Evolutionary conservation across 2,329 filamentous ascomycete species (phyloP).

Genomic region (Leptodontidium sp.): DNA sequence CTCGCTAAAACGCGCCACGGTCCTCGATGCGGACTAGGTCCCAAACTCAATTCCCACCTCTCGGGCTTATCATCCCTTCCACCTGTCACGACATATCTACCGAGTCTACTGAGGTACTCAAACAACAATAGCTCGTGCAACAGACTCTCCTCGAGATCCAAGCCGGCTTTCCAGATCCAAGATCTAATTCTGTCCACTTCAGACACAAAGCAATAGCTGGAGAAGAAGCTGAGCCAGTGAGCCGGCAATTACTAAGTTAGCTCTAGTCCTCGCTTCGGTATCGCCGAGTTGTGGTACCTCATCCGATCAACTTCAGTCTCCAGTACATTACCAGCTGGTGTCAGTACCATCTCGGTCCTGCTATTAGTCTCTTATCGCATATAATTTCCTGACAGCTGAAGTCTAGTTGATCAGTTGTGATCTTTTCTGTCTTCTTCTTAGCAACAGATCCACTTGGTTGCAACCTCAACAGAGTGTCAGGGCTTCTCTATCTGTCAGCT

Average conservation of each 20-base stretch:
- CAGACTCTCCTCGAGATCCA: not conserved
- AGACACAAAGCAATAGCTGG: constrained; percentile 11
- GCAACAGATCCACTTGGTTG: constrained; percentile 2
- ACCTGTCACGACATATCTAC: constrained; percentile 5
- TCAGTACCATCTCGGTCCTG: not conserved
- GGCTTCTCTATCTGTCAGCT: constrained; percentile 15
- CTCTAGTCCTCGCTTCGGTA: not conserved
- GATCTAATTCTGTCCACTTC: not conserved
- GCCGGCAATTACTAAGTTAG: constrained; percentile 6
- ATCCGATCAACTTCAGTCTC: constrained; percentile 5
- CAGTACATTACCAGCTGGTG: too few relatives aligned
- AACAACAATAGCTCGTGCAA: not conserved
- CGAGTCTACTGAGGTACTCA: too few relatives aligned
- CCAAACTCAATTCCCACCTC: constrained; percentile 8
- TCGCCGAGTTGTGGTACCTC: constrained; percentile 21
- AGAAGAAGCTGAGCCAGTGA: not conserved
- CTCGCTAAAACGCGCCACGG: constrained; percentile 3
- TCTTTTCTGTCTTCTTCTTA: constrained; percentile 9
- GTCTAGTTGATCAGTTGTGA: constrained; percentile 8
- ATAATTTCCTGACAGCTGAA: not conserved
- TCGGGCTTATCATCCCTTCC: constrained; percentile 11
- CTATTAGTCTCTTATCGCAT: constrained; percentile 8
- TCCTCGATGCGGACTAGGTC: not conserved
- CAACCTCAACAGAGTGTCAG: not conserved
- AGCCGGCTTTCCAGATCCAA: not conserved